Base-by-base conservation (phyloP, 2,329 filamentous ascomycete species). In the Alternaria metachromatica region DNA sequence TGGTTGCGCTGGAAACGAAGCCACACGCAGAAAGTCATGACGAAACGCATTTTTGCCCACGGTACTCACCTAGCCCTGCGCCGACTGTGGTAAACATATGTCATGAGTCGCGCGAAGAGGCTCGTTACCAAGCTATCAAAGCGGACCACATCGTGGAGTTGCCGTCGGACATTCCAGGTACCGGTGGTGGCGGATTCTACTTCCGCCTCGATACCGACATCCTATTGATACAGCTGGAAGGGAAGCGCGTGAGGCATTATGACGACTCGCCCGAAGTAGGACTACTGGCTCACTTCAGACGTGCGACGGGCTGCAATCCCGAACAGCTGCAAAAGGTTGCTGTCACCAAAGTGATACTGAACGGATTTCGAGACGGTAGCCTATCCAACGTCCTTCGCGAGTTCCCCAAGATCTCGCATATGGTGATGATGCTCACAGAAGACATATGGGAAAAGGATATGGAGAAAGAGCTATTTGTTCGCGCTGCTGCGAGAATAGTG, bases 151-250 rank as follows among this genome's bases (percentile, higher is more conserved):
- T 72, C 25, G 54, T 74, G 11, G 41, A 43, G 9, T 45, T 72
- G 15, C 63, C 68, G 1, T 61, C 46, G 6, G 30, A 26, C 6
- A 30, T 54, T 20, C 30, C 49, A 5, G 45, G 43, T n/a, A 12
- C 49, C 13, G 30, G 10, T 9, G 28, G 18, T n/a, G 25, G 25
- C 1, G 55, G 60, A 11, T 71, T 72, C 59, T 72, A 68, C 51
- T 72, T 74, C 45, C 69, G 72, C 10, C 48, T 69, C 33, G 61
- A 72, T 10, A 66, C 62, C 20, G 72, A 74, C 37, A 65, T 70
- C 21, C 45, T 74, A 12, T 63, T 68, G 25, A 46, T 72, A 13
- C 62, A 63, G 25, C 62, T 72, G 18, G 60, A 64, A 21, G 65
- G 63, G 13, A 26, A 30, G 6, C 50, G 44, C 37, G 59, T 60